phyloP scores from a whole-genome alignment of 371 early-diverging fungal genomes.

The Haplosporangium sp. region DNA sequence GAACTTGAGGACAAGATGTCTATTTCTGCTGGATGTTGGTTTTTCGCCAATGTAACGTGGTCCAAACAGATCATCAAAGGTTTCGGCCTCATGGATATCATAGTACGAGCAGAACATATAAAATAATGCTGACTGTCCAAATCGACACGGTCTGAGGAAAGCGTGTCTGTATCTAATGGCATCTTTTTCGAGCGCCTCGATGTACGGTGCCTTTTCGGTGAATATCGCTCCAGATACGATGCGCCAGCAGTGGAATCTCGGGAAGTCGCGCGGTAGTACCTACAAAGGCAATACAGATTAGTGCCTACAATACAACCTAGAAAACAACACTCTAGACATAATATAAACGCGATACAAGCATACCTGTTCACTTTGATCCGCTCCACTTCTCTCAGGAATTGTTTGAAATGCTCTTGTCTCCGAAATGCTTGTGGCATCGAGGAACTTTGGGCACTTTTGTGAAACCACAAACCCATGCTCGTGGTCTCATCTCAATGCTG shows the following conservation, averaged over 20 bases:
- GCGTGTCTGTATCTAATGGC: slow-evolving; percentile 18
- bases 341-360: too few relatives aligned
- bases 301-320: too few relatives aligned
- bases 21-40: slow-evolving; percentile 29
- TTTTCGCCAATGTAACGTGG: slow-evolving; percentile 39
- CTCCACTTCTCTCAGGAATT: too few relatives aligned
- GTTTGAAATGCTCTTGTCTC: too few relatives aligned
- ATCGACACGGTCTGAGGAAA: slow-evolving; percentile 36
- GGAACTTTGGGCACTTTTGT: too few relatives aligned
- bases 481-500: too few relatives aligned
- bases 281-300: too few relatives aligned
- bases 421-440: too few relatives aligned
- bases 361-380: too few relatives aligned
- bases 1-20: slow-evolving; percentile 24
- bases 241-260: slow-evolving; percentile 27
- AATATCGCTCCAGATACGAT: slow-evolving; percentile 23
- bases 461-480: too few relatives aligned
- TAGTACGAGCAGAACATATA: slow-evolving; percentile 32
- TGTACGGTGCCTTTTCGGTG: slow-evolving; percentile 31
- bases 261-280: slow-evolving; percentile 9
- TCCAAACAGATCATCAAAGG: slow-evolving; percentile 32
- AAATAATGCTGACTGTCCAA: slow-evolving; percentile 35
- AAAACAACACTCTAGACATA: too few relatives aligned
- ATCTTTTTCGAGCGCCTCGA: slow-evolving; percentile 27
- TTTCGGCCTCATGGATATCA: slow-evolving; percentile 24